These are phyloP conservation scores for Lactuca sativa DNA, from an alignment of 129 eudicot genomes.

Conservation along the genomic window DNA sequence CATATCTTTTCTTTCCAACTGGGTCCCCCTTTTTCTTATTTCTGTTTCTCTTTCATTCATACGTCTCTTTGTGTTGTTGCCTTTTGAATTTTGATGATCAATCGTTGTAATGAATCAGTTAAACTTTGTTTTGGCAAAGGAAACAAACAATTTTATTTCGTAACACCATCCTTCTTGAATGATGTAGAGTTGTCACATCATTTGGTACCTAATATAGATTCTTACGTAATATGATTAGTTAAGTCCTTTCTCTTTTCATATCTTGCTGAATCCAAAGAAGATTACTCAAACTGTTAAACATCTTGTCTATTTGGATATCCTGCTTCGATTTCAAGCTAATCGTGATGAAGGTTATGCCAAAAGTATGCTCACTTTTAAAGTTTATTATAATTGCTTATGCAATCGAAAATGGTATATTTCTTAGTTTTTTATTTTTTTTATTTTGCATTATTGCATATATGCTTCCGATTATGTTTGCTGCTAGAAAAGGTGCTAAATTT, in stretches of 20 bases:
- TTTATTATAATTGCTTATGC: slow-evolving; percentile 8
- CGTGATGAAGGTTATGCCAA: slow-evolving; percentile 16
- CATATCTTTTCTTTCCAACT: neutral
- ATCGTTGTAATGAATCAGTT: neutral
- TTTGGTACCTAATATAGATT: slow-evolving; percentile 11
- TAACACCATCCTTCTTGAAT: slow-evolving; percentile 2
- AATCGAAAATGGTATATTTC: neutral
- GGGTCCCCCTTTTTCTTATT: neutral
- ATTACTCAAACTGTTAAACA: neutral
- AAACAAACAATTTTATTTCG: neutral
- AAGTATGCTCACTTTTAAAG: slow-evolving; percentile 15
- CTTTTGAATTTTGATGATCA: slow-evolving; percentile 4
- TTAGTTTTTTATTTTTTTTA: no score
- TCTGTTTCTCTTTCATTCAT: neutral
- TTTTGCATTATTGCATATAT: neutral
- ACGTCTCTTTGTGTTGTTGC: neutral
- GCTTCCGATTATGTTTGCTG: slow-evolving; percentile 5
- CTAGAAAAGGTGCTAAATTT: slow-evolving; percentile 15
- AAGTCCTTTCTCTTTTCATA: neutral
- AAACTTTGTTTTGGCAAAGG: neutral
- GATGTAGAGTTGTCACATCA: neutral
- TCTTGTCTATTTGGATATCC: slow-evolving; percentile 27
- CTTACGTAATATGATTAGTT: slow-evolving; percentile 14
- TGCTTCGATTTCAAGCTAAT: slow-evolving; percentile 29
- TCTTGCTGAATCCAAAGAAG: slow-evolving; percentile 24